Conservation (phyloP, 768 basidiomycete genomes). For the Gymnopilus dilepis region DNA sequence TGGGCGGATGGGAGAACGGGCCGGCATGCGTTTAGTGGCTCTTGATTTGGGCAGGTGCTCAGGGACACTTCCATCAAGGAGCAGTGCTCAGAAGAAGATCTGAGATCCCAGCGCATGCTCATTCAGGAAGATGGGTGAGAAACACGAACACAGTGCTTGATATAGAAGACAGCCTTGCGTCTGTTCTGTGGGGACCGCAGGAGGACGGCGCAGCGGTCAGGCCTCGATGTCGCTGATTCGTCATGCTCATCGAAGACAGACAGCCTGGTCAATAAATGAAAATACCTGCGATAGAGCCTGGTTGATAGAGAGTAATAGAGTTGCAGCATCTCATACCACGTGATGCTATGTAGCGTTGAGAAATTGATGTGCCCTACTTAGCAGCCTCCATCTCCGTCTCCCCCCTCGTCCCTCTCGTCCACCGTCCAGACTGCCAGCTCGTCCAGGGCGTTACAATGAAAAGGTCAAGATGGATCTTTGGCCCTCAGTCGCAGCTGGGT, state of each 20-base stretch:
- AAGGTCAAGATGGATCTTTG: conserved; percentile 45
- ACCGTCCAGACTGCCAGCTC: conserved; percentile 13
- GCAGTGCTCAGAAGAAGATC: conserved; percentile 6
- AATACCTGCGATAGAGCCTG: background rate
- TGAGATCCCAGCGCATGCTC: conserved; percentile 5
- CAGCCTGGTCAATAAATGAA: background rate
- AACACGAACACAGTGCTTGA: background rate
- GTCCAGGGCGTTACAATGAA: conserved; percentile 33
- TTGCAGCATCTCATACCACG: background rate
- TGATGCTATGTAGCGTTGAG: conserved; percentile 2
- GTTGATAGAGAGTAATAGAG: background rate
- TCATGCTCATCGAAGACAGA: too few relatives aligned
- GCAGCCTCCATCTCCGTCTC: conserved; percentile 13
- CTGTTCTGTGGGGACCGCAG: background rate
- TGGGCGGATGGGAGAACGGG: background rate
- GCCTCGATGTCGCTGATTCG: too few relatives aligned
- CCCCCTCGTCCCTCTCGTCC: conserved; percentile 9
- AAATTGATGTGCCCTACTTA: conserved; percentile 19
- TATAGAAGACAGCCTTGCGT: background rate
- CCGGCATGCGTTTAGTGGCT: background rate
- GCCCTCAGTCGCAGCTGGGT: conserved; percentile 31
- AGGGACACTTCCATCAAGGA: conserved; percentile 19
- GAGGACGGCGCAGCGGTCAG: background rate
- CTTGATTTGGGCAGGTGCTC: conserved; percentile 22
- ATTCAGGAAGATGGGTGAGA: conserved; percentile 2